Evolutionary conservation across 805 yeast genomes (phyloP), one percentile per base, ranked within the genome.

Genomic region (Sugiyamaella americana): DNA sequence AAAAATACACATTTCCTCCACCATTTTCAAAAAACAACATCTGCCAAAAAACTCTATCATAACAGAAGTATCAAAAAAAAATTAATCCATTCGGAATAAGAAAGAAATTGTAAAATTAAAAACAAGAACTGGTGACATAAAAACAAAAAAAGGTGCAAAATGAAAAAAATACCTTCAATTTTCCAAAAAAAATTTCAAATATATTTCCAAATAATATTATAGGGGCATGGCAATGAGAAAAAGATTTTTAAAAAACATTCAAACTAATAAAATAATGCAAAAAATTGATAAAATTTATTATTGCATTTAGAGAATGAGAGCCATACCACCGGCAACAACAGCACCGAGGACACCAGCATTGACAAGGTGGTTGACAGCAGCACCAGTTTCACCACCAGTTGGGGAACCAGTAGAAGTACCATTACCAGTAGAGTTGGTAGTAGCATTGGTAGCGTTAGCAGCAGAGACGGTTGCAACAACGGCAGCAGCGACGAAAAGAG

Each of bases 321-420:
- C 68, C 49, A 63, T 58, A 49, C 67, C 68, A 50, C 68, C 68
- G 48, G 68, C 68, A 53, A 64, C 68, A 52, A 63, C 65, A 49
- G 68, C 68, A 45, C 67, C 68, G 56, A 65, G 53, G 49, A 64
- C 51, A 48, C 68, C 68, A 44, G 67, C 68, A 55, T 61, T 61
- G 52, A 62, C 57, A 36, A 60, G 47, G 61, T 63, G 61, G 54
- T 48, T 44, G 48, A 52, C 48, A 37, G 63, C 64, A 47, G 60
- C 63, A 47, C 53, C 58, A 48, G 58, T 46, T 49, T 54, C 54
- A 41, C 57, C 41, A 46, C 63, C 49, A 37, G 61, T 37, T 42
- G 57, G 53, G 40, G 55, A 22, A 40, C 54, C 48, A 50, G 62
- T 43, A 50, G 63, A 41, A 43, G 61, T 47, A 41, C 44, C 49